A percentile compares a stretch with the other conserved stretches of the same genome.
Evolutionary conservation across 208 protist species (phyloP).

Genomic region (Trypanosoma rangeli): DNA sequence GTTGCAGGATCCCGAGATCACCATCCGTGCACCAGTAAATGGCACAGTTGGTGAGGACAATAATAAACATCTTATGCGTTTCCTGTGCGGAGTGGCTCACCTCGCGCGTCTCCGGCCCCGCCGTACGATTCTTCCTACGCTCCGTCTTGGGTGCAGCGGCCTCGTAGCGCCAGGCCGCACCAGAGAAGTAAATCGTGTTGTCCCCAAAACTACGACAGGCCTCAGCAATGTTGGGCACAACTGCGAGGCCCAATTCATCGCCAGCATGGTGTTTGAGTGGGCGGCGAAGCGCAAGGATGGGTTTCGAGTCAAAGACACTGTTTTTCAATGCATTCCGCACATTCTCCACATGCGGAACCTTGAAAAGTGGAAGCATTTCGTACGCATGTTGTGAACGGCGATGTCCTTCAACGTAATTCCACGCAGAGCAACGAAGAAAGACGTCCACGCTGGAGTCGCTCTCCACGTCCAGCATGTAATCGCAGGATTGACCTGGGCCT

Average conservation of each 20-base stretch:
- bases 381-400: slow-evolving; percentile 16
- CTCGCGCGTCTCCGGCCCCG: slow-evolving; percentile 4
- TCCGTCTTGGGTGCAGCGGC: slow-evolving; percentile 39
- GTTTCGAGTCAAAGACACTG: slow-evolving; percentile 50
- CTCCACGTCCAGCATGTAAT: slow-evolving; percentile 43
- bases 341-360: slow-evolving; percentile 39
- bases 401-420: slow-evolving; percentile 19
- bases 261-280: slow-evolving; percentile 31
- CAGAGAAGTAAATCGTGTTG: slow-evolving; percentile 75
- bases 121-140: neutral
- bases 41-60: slow-evolving; percentile 67
- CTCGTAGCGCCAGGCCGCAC: slow-evolving; percentile 62
- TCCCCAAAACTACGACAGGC: slow-evolving; percentile 61
- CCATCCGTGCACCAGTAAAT: slow-evolving; percentile 65
- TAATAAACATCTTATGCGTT: slow-evolving; percentile 53
- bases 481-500: slow-evolving; percentile 28
- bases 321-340: slow-evolving; percentile 40
- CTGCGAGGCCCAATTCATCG: slow-evolving; percentile 51
- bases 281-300: slow-evolving; percentile 53
- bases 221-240: slow-evolving; percentile 53
- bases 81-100: slow-evolving; percentile 46
- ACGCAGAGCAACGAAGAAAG: slow-evolving; percentile 23
- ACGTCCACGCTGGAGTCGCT: slow-evolving; percentile 12
- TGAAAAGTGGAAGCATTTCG: slow-evolving; percentile 38
- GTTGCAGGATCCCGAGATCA: slow-evolving; percentile 50